These are phyloP conservation scores for Aspergillus melleus DNA, from an alignment of 2,329 filamentous ascomycete genomes.

Conservation along the genomic window DNA sequence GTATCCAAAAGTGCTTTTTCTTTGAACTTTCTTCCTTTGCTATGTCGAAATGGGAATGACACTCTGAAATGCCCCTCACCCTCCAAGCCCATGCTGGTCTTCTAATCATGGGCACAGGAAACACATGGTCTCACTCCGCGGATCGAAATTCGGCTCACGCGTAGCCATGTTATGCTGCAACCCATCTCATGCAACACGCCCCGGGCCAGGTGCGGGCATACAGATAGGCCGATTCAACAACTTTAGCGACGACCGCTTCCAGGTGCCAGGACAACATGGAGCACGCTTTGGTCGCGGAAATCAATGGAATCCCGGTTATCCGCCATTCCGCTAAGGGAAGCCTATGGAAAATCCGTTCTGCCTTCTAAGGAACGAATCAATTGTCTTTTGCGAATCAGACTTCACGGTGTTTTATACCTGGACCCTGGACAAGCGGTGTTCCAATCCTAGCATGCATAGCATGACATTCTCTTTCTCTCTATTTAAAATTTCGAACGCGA, in stretches of 20 bases:
- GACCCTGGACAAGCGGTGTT: neutral
- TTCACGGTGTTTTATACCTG: neutral
- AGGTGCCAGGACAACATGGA: conserved; percentile 40
- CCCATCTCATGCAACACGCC: conserved; percentile 82
- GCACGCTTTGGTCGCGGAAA: conserved; percentile 36
- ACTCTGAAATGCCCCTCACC: neutral
- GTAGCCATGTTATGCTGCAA: conserved; percentile 99
- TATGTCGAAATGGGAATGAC: neutral
- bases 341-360: neutral
- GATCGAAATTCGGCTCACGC: conserved; percentile 96
- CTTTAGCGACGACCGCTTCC: conserved; percentile 45
- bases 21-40: neutral
- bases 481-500: neutral
- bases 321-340: conserved; percentile 35
- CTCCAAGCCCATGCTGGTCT: neutral
- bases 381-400: neutral
- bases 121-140: conserved; percentile 98
- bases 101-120: conserved; percentile 55
- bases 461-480: neutral
- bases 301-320: conserved; percentile 40
- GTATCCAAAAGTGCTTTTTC: conserved; percentile 27
- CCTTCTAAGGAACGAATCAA: neutral
- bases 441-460: neutral
- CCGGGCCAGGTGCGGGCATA: conserved; percentile 76
- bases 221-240: conserved; percentile 61